Percentiles rank a stretch among this genome's conserved stretches.
Evolutionary conservation across 371 early-diverging fungal species (phyloP).

Genomic region (Mucor lusitanicus): DNA sequence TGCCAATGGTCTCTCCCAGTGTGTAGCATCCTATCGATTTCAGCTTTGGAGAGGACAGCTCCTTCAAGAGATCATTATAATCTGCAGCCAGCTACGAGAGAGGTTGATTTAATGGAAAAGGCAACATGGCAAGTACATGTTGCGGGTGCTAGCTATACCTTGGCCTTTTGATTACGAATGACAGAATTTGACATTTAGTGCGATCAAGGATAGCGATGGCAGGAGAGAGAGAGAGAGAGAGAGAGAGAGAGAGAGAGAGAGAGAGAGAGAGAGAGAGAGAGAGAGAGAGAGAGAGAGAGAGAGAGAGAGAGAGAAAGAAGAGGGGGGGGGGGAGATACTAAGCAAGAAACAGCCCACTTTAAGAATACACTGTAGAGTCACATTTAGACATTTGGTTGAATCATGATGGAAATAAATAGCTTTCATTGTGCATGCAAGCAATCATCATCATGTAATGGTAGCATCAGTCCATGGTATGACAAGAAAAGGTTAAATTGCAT

Average conservation of each 20-base stretch:
- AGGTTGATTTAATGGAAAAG: neutral
- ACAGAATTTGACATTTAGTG: slow-evolving; percentile 9
- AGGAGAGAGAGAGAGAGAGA: neutral
- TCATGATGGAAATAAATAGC: neutral
- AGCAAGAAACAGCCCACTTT: slow-evolving; percentile 4
- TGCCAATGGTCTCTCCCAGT: slow-evolving; percentile 49
- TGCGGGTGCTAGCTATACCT: slow-evolving; percentile 18
- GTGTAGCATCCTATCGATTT: slow-evolving; percentile 51
- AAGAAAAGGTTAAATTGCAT: neutral
- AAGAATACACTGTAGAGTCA: neutral
- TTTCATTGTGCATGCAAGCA: neutral
- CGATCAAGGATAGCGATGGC: neutral
- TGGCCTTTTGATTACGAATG: slow-evolving; percentile 28
- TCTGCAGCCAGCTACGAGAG: slow-evolving; percentile 46
- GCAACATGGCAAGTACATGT: neutral
- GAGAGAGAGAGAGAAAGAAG: neutral
- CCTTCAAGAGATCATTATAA: slow-evolving; percentile 50
- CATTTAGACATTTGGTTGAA: neutral
- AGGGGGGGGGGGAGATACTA: neutral
- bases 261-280: neutral
- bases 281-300: neutral
- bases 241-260: neutral
- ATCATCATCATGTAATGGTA: neutral
- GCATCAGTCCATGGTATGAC: neutral
- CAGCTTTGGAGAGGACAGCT: slow-evolving; percentile 44